phyloP scores from a whole-genome alignment of 768 basidiomycete species.

The Phaffia tasmanica region DNA sequence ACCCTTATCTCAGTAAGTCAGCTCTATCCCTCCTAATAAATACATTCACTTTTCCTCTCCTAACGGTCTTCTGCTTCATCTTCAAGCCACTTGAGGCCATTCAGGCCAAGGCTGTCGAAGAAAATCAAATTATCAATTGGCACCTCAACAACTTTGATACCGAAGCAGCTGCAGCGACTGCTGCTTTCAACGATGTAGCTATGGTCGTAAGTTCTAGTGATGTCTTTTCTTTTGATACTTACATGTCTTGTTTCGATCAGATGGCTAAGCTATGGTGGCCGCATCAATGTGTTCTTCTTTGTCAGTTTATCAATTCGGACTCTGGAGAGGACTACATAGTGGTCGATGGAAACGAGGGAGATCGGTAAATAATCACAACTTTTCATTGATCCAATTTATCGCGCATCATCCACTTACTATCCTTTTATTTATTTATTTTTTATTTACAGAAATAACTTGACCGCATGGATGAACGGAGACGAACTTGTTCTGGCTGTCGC shows the following conservation, averaged over 20 bases:
- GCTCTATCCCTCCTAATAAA: background rate
- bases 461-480: constrained; percentile 64
- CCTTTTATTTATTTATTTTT: too few species aligned
- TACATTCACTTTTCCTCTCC: background rate
- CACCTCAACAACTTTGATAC: constrained; percentile 52
- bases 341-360: constrained; percentile 67
- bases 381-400: too few species aligned
- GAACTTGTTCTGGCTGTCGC: constrained; percentile 55
- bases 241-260: too few species aligned
- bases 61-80: background rate
- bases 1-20: constrained; percentile 49
- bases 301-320: constrained; percentile 58
- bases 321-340: constrained; percentile 75
- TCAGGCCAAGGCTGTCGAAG: constrained; percentile 48
- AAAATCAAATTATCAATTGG: background rate
- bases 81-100: constrained; percentile 53
- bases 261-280: too few species aligned
- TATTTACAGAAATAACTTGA: constrained; percentile 47
- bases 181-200: constrained; percentile 27
- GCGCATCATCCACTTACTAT: too few species aligned
- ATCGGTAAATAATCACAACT: constrained; percentile 34
- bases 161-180: constrained; percentile 38
- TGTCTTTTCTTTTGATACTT: too few species aligned
- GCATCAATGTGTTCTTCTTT: too few species aligned
- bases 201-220: constrained; percentile 22